These are phyloP conservation scores for Plasmodium relictum DNA, from an alignment of 169 alveolate species.

Conservation along the genomic window DNA sequence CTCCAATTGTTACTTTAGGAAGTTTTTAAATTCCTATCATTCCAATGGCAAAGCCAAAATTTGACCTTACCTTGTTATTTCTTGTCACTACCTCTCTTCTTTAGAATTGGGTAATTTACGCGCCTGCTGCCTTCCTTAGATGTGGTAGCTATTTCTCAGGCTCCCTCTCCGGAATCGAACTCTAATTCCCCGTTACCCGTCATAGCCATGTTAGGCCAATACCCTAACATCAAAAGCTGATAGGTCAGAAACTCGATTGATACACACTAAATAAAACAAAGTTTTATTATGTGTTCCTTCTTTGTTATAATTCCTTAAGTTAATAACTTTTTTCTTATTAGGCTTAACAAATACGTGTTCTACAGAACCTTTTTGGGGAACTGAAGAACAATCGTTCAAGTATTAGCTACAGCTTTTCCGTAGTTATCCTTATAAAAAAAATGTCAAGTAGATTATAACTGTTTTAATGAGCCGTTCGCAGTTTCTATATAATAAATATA, in stretches of 20 bases:
- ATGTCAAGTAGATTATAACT: slow-evolving; percentile 81
- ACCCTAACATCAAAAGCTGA: slow-evolving; percentile 92
- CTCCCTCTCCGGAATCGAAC: slow-evolving; percentile 98
- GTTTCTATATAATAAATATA: slow-evolving; percentile 81
- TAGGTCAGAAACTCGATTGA: slow-evolving; percentile 80
- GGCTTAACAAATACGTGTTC: too few relatives aligned
- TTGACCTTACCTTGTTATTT: too few relatives aligned
- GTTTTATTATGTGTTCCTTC: slow-evolving; percentile 77
- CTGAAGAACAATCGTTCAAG: slow-evolving; percentile 33
- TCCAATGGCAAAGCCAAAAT: too few relatives aligned
- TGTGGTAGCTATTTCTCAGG: slow-evolving; percentile 97
- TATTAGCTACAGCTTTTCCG: slow-evolving; percentile 80
- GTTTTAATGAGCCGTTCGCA: slow-evolving; percentile 90
- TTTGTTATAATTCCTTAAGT: too few relatives aligned
- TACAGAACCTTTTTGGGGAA: slow-evolving; percentile 53
- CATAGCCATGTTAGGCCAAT: slow-evolving; percentile 95
- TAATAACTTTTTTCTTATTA: too few relatives aligned
- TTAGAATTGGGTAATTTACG: slow-evolving; percentile 96
- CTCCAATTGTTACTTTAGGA: too few relatives aligned
- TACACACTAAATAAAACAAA: slow-evolving; percentile 56
- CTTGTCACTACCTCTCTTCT: slow-evolving; percentile 96
- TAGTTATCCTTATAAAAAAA: slow-evolving; percentile 74
- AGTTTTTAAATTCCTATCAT: too few relatives aligned
- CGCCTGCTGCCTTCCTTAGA: slow-evolving; percentile 98
- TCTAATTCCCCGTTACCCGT: slow-evolving; percentile 97